Evolutionary conservation across 129 eudicot species (phyloP).

Genomic region (Cynara cardunculus): DNA sequence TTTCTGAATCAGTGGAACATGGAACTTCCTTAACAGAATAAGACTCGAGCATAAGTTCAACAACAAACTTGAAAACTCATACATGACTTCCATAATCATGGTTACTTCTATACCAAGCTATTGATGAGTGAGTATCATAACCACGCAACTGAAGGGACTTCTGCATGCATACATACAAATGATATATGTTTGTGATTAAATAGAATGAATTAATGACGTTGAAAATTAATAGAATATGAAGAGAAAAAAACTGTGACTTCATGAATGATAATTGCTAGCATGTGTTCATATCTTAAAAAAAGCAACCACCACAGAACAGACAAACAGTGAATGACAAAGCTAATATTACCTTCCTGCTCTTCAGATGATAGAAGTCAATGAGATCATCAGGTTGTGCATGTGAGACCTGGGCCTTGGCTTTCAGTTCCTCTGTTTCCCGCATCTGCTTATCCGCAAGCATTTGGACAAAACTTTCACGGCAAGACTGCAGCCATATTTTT

Average conservation of each 20-base stretch:
- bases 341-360: constrained; percentile 81
- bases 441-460: constrained; percentile 97
- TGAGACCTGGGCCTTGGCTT: constrained; percentile 87
- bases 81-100: neutral
- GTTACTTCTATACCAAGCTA: neutral
- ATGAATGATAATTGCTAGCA: neutral
- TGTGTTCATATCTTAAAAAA: neutral
- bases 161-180: neutral
- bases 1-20: neutral
- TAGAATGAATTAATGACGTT: neutral
- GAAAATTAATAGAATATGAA: neutral
- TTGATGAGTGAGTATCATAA: neutral
- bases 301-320: neutral
- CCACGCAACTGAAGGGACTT: neutral
- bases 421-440: constrained; percentile 85
- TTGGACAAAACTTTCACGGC: constrained; percentile 91
- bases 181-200: neutral
- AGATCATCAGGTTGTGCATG: constrained; percentile 96
- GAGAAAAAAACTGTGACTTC: neutral
- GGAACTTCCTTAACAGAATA: neutral
- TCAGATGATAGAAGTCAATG: constrained; percentile 92
- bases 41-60: neutral
- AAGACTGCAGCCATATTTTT: constrained; percentile 87
- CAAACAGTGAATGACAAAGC: neutral
- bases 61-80: neutral